A percentile compares a stretch with the other conserved stretches of the same genome.
Evolutionary conservation across 2,329 filamentous ascomycete genomes (phyloP).

Genomic region (Exophiala viscosa): DNA sequence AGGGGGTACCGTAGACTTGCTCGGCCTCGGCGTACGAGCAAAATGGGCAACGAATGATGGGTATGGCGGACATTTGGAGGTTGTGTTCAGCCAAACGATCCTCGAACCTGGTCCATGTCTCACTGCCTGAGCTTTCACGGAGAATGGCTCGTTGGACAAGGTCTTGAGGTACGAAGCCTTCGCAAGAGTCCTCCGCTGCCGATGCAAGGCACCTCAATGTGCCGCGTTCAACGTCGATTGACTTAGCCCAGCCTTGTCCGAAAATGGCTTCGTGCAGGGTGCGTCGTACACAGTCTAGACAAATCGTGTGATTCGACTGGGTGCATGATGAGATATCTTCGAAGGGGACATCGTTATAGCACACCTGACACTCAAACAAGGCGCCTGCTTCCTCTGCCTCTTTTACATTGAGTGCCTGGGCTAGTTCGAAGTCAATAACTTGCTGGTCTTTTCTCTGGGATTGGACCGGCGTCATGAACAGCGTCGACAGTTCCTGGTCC

Average conservation of each 20-base stretch:
- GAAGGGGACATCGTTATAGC: constrained; percentile 46
- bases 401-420: constrained; percentile 39
- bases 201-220: constrained; percentile 82
- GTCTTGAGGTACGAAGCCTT: constrained; percentile 66
- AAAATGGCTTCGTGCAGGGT: constrained; percentile 84
- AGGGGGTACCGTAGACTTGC: constrained; percentile 61
- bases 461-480: constrained; percentile 38
- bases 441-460: constrained; percentile 37
- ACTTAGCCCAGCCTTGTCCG: constrained; percentile 85
- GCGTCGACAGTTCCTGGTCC: constrained; percentile 40
- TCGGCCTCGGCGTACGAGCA: constrained; percentile 90
- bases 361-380: constrained; percentile 49
- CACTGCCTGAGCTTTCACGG: constrained; percentile 64
- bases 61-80: constrained; percentile 68
- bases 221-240: constrained; percentile 66
- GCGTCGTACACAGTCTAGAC: constrained; percentile 72
- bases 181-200: constrained; percentile 61
- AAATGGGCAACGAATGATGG: constrained; percentile 80
- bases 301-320: constrained; percentile 42
- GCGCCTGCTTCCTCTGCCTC: constrained; percentile 42
- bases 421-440: constrained; percentile 36
- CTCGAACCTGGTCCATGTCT: constrained; percentile 72
- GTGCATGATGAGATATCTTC: constrained; percentile 48
- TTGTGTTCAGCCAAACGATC: constrained; percentile 73
- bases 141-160: constrained; percentile 70